Base-by-base conservation (phyloP, 805 yeast species). In the Clavispora carvajalis region DNA sequence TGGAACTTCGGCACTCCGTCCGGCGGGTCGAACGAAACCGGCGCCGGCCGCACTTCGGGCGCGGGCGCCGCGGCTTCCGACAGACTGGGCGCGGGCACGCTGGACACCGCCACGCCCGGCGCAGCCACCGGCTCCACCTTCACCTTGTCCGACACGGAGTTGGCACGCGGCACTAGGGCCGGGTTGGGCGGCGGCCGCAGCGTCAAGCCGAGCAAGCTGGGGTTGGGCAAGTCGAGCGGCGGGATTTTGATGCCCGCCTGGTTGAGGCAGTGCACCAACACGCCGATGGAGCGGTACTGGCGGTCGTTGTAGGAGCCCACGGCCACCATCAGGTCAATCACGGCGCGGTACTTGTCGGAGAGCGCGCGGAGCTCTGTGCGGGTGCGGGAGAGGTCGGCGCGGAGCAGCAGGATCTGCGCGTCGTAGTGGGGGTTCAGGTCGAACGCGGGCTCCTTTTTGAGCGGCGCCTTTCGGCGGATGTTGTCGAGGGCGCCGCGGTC, bases 381-480 rank as follows among this genome's bases (percentile, higher is more conserved):
- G 21, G 65, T 57, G 24, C 53, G 50, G 34, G 66, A 65, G 28
- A 72, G 37, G 40, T 60, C 65, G 10, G 61, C 62, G 24, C 50
- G 55, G 34, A 67, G 45, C 34, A 45, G 52, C 34, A 48, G 54
- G 35, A 51, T 44, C 40, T 53, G 58, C 12, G 41, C 24, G 16
- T 33, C 37, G 34, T 43, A 40, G 34, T 42, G 45, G 6, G 39
- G 23, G 31, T 31, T 37, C 30, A 35, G 23, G 8, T 48, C 52
- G 15, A 23, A 40, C 7, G 46, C 17, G 17, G 37, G 37, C 9
- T 52, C 52, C 53, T 77, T 75, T 49, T 76, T 79, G 40, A 71
- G 68, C 4, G 93, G 85, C 0, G 82, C 82, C 58, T 90, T 90
- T 35, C 97, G 67, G 55, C 86, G 87, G 57, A 93, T 93, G 49